A percentile compares a stretch with the other conserved stretches of the same genome.
These are phyloP conservation scores for Pinus taeda DNA, from an alignment of 75 land plant genomes.

Conservation along the genomic window DNA sequence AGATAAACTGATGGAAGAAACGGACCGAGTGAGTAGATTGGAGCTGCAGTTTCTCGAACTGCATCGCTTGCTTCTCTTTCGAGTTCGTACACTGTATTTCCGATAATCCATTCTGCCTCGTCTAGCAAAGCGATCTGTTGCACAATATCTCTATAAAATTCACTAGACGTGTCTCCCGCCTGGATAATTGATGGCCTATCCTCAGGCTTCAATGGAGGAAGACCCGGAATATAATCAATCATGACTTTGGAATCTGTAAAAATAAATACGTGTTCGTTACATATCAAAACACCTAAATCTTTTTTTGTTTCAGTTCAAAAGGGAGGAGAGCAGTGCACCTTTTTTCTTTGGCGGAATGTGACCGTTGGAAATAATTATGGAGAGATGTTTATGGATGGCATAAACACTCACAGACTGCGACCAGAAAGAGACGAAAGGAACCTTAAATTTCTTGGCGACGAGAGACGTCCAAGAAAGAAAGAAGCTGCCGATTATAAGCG, in stretches of 20 bases:
- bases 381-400: slow-evolving; percentile 11
- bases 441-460: not conserved
- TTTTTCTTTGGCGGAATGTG: not conserved
- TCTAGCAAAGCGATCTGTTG: not conserved
- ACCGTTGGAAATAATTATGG: not conserved
- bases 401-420: slow-evolving; percentile 14
- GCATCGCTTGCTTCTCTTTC: not conserved
- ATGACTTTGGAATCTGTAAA: too few species aligned
- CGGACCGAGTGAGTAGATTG: not conserved
- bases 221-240: slow-evolving; percentile 4
- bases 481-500: not conserved
- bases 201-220: not conserved
- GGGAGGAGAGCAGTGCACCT: not conserved
- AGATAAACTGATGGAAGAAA: too few species aligned
- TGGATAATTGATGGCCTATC: not conserved
- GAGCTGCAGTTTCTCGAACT: not conserved
- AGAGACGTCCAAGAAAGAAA: not conserved
- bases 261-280: too few species aligned
- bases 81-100: not conserved
- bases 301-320: too few species aligned
- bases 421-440: not conserved
- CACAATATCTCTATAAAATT: not conserved
- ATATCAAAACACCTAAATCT: too few species aligned
- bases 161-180: not conserved
- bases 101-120: not conserved